A percentile compares a stretch with the other conserved stretches of the same genome.
Conservation (phyloP, 1,284 basidiomycete genomes). For the Malassezia psittaci region DNA sequence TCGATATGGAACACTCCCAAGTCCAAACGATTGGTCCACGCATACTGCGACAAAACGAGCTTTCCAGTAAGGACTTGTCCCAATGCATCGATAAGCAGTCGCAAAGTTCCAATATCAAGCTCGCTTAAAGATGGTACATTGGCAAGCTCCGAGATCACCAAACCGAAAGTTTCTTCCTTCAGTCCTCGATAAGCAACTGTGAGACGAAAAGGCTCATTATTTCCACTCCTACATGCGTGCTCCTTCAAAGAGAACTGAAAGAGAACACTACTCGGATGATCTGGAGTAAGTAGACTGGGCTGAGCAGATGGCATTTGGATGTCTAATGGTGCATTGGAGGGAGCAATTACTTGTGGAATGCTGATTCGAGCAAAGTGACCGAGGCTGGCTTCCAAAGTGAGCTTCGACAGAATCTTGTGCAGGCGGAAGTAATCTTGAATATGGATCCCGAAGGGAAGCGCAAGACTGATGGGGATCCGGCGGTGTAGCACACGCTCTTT, state of each 20-base stretch:
- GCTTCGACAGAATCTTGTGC: constrained; percentile 22
- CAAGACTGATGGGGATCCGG: constrained; percentile 16
- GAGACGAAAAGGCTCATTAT: constrained; percentile 19
- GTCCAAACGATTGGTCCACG: background rate
- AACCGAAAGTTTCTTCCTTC: constrained; percentile 23
- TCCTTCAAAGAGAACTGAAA: constrained; percentile 22
- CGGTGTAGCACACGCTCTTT: constrained; percentile 15
- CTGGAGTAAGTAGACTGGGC: constrained; percentile 21
- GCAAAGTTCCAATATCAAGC: constrained; percentile 16
- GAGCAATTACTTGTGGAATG: background rate
- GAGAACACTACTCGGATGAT: constrained; percentile 32
- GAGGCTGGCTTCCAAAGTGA: constrained; percentile 2
- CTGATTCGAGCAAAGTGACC: background rate
- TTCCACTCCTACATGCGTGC: background rate
- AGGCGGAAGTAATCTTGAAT: constrained; percentile 45
- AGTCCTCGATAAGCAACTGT: constrained; percentile 25
- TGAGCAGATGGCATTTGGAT: background rate
- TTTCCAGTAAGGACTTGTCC: background rate
- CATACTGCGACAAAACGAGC: background rate
- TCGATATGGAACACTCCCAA: background rate
- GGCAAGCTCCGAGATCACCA: constrained; percentile 5
- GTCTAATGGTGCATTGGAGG: background rate
- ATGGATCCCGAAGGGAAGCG: constrained; percentile 41
- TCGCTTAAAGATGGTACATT: background rate
- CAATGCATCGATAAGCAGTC: constrained; percentile 3